Evolutionary conservation across 116 monocot species (phyloP), one percentile per base, ranked within the genome.

Genomic region (Phalaenopsis hybrid): DNA sequence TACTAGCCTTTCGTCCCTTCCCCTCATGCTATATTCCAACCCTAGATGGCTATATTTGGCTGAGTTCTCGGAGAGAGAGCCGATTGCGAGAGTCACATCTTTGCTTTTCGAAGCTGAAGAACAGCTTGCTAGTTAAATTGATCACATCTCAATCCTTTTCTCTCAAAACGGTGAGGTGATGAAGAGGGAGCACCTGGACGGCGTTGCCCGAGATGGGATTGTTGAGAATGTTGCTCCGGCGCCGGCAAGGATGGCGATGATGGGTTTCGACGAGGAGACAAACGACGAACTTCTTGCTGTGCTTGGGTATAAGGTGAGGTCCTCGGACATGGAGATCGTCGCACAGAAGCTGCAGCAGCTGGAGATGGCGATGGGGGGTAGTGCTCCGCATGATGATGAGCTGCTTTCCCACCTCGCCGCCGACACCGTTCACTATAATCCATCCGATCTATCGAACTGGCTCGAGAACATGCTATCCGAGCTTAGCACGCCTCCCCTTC

Each of bases 271-370:
- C 50, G 77, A 80, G 84, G 46, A 76, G 81, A 43, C 51, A n/a
- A 90, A 92, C 18, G 93, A 93, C 61, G 91, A 93, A 85, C 85
- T 88, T 7, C 86, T 94, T 11, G 94, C 92, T 15, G 89, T 88
- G 74, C 82, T 96, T 45, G 96, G 96, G 1, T 96, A 94, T 84
- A 94, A 96, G 81, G 94, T 96, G 1, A 50, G 89, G 45, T 81
- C 91, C 1, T 94, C 94, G 7, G 90, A 92, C 80, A 96, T 96
- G 94, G 92, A 88, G 4, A 92, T 94, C 55, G 96, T 96, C 13
- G 96, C 96, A 13, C 91, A 89, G 85, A 96, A 94, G 83, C 86
- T 96, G 50, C 92, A 96, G 86, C 92, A 96, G 81, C 91, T 96
- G 58, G 96, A 96, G 85, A 93, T 90, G 92, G 96, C 92, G 70